phyloP scores from a whole-genome alignment of 2,329 filamentous ascomycete species.

The Beauveria medogensis region DNA sequence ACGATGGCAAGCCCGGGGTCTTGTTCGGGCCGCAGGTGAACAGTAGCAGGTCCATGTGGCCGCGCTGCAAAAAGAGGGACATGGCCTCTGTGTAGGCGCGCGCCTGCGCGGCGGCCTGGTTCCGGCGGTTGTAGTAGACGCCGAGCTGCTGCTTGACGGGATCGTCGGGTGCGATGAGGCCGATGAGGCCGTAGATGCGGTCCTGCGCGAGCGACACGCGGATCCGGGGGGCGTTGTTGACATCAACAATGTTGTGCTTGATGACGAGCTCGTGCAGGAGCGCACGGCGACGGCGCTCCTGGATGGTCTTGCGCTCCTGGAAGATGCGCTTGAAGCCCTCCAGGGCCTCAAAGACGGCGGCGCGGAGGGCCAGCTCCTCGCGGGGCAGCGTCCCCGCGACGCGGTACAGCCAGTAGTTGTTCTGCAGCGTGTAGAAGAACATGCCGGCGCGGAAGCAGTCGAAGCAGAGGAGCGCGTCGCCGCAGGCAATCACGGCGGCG shows the following conservation, averaged over 20 bases:
- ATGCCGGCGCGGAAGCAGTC: constrained; percentile 19
- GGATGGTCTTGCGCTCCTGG: constrained; percentile 24
- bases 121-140: constrained; percentile 13
- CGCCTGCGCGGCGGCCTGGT: constrained; percentile 7
- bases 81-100: constrained; percentile 17
- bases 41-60: constrained; percentile 20
- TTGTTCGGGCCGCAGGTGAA: constrained; percentile 22
- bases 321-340: constrained; percentile 19
- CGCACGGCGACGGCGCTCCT: constrained; percentile 13
- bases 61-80: constrained; percentile 16
- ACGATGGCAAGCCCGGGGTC: constrained; percentile 20
- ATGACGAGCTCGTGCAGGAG: constrained; percentile 21
- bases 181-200: constrained; percentile 24
- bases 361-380: constrained; percentile 14
- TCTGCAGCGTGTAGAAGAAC: constrained; percentile 25
- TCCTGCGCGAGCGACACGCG: constrained; percentile 22
- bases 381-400: constrained; percentile 8
- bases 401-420: constrained; percentile 20
- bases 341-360: constrained; percentile 17
- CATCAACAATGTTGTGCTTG: constrained; percentile 22
- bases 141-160: constrained; percentile 9
- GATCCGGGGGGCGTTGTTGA: constrained; percentile 13
- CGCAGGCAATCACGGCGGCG: constrained; percentile 20
- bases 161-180: constrained; percentile 19
- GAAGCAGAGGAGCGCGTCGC: constrained; percentile 18